Percentiles rank a stretch among this genome's conserved stretches.
phyloP scores from a whole-genome alignment of 805 yeast species.

The Spathaspora boniae region DNA sequence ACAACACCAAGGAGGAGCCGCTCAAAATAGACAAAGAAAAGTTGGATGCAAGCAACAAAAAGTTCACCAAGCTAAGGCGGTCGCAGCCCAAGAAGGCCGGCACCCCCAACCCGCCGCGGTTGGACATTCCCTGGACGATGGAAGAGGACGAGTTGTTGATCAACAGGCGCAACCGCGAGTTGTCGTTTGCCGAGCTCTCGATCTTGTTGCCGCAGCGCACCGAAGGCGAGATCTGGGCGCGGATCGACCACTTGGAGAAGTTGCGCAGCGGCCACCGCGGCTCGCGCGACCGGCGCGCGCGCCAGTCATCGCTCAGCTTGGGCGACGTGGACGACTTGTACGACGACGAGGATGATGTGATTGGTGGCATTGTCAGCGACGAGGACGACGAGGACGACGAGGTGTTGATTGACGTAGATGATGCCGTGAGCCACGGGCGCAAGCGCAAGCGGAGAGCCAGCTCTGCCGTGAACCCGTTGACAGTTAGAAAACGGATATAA shows the following conservation, averaged over 20 bases:
- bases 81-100: slow-evolving; percentile 8
- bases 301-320: slow-evolving; percentile 39
- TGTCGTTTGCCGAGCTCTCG: slow-evolving; percentile 69
- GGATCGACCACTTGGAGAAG: slow-evolving; percentile 49
- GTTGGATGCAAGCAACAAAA: slow-evolving; percentile 11
- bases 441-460: slow-evolving; percentile 37
- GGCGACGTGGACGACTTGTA: slow-evolving; percentile 43
- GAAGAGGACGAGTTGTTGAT: slow-evolving; percentile 73
- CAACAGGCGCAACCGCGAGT: slow-evolving; percentile 51
- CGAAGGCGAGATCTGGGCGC: slow-evolving; percentile 66
- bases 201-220: slow-evolving; percentile 70
- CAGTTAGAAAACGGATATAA: slow-evolving; percentile 15
- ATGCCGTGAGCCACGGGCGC: slow-evolving; percentile 19
- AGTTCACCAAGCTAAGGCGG: slow-evolving; percentile 9
- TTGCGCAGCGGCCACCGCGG: slow-evolving; percentile 26
- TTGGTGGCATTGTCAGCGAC: slow-evolving; percentile 29
- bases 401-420: slow-evolving; percentile 37
- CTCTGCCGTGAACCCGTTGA: slow-evolving; percentile 41
- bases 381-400: slow-evolving; percentile 31
- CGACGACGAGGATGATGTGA: slow-evolving; percentile 34
- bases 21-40: slow-evolving; percentile 18
- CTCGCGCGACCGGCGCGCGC: slow-evolving; percentile 26
- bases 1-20: slow-evolving; percentile 23
- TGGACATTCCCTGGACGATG: slow-evolving; percentile 45
- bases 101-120: slow-evolving; percentile 14